A percentile compares a stretch with the other conserved stretches of the same genome.
Conservation (phyloP, 2,329 filamentous ascomycete genomes). For the Fulvia fulva region DNA sequence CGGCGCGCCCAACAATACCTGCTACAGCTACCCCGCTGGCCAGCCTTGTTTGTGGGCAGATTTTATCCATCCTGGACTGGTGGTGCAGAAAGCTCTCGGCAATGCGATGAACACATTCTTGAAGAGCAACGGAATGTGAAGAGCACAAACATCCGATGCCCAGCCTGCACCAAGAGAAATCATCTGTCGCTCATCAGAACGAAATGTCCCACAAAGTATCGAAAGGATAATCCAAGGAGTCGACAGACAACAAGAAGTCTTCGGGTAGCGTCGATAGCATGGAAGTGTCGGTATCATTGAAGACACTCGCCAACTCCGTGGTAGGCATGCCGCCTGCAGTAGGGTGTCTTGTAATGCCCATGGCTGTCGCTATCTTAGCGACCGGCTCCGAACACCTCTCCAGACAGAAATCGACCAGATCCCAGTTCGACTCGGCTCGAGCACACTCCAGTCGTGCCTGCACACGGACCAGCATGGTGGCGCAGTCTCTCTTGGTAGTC, state of each 20-base stretch:
- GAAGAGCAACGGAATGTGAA: conserved; percentile 4
- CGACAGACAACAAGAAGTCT: conserved; percentile 9
- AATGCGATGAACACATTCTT: not conserved
- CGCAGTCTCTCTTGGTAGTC: conserved; percentile 39
- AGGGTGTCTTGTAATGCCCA: conserved; percentile 2
- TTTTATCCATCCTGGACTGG: conserved; percentile 11
- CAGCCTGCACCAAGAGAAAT: too few relatives aligned
- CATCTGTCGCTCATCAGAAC: too few relatives aligned
- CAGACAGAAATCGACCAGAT: conserved; percentile 53
- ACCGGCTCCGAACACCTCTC: conserved; percentile 41
- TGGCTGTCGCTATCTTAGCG: conserved; percentile 30
- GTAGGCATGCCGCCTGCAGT: not conserved
- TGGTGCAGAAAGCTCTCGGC: conserved; percentile 7
- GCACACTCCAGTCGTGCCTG: conserved; percentile 6
- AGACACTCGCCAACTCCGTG: not conserved
- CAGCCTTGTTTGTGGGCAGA: conserved; percentile 14
- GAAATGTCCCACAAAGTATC: conserved; percentile 13
- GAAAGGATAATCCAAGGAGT: conserved; percentile 16
- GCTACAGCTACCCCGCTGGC: conserved; percentile 7
- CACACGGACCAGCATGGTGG: too few relatives aligned
- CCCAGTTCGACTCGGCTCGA: conserved; percentile 37
- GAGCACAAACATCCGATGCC: too few relatives aligned
- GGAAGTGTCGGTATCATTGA: not conserved
- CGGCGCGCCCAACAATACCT: conserved; percentile 13
- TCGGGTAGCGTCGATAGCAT: not conserved